phyloP scores from a whole-genome alignment of 2,329 filamentous ascomycete genomes.

The Penicillium sp. region DNA sequence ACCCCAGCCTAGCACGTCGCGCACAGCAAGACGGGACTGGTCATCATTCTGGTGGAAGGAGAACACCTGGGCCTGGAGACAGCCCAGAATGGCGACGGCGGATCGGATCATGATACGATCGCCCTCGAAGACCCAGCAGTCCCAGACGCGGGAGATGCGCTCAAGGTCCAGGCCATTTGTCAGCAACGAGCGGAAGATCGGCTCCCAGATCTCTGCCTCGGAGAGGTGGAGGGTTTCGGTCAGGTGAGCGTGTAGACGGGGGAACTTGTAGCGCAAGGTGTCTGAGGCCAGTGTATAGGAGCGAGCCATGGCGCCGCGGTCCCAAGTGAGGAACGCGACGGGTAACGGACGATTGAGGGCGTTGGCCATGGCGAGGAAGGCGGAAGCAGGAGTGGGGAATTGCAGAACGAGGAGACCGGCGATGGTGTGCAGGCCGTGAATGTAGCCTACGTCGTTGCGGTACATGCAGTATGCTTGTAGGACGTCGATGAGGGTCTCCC shows the following conservation, averaged over 20 bases:
- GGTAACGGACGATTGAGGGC: slow-evolving; percentile 60
- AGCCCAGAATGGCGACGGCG: slow-evolving; percentile 45
- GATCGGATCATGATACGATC: slow-evolving; percentile 50
- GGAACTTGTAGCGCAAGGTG: slow-evolving; percentile 58
- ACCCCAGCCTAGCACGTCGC: slow-evolving; percentile 39
- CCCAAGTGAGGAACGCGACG: slow-evolving; percentile 59
- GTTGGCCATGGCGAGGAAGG: slow-evolving; percentile 61
- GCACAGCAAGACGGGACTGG: slow-evolving; percentile 34
- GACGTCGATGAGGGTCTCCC: slow-evolving; percentile 56
- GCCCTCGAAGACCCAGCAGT: slow-evolving; percentile 61
- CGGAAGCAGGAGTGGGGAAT: slow-evolving; percentile 51
- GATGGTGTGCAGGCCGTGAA: slow-evolving; percentile 58
- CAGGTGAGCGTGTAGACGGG: slow-evolving; percentile 54
- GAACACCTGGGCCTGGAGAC: slow-evolving; percentile 44
- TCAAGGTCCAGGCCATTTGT: slow-evolving; percentile 53
- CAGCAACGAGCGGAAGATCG: slow-evolving; percentile 55
- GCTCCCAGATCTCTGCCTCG: slow-evolving; percentile 50
- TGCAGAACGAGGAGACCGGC: slow-evolving; percentile 60
- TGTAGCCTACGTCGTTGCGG: slow-evolving; percentile 61
- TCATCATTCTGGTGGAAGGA: slow-evolving; percentile 39
- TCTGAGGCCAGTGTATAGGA: slow-evolving; percentile 56
- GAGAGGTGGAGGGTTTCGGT: slow-evolving; percentile 40
- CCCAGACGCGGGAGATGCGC: slow-evolving; percentile 57
- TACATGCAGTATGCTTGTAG: slow-evolving; percentile 64
- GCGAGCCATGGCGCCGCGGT: slow-evolving; percentile 54